These are phyloP conservation scores for Dryas drummondii DNA, from an alignment of 306 rosid genomes.

Conservation along the genomic window DNA sequence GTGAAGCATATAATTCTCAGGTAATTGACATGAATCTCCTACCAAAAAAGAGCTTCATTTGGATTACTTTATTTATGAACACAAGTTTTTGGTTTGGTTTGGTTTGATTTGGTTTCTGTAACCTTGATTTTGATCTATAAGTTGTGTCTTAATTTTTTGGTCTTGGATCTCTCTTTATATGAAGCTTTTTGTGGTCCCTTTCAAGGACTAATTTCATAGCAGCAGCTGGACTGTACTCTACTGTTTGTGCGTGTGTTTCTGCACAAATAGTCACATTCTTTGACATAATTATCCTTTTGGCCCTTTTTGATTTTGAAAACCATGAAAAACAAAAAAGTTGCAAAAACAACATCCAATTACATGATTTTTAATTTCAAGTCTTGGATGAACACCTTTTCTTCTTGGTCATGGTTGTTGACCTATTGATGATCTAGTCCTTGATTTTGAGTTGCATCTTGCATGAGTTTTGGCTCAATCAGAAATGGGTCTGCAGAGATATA, in stretches of 20 bases:
- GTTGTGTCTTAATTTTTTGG: not conserved
- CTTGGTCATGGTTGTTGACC: no score
- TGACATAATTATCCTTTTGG: no score
- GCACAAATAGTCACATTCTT: not conserved
- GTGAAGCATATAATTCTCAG: not conserved
- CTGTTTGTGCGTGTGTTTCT: not conserved
- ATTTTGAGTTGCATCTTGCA: not conserved
- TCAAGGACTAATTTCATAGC: not conserved
- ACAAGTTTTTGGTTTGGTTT: not conserved
- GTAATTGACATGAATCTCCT: not conserved
- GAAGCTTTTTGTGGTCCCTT: not conserved
- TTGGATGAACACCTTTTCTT: no score
- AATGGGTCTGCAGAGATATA: no score
- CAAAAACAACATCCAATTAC: no score
- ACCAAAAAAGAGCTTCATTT: not conserved
- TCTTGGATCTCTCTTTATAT: not conserved
- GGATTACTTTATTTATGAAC: not conserved
- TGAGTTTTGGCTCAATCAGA: not conserved
- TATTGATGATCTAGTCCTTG: no score
- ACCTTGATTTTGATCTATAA: not conserved
- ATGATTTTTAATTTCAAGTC: no score
- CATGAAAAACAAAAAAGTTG: not conserved
- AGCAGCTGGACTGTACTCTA: not conserved
- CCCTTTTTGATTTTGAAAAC: not conserved
- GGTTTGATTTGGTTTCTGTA: not conserved